Conservation (phyloP, 805 yeast genomes). For the Ogataea siamensis region DNA sequence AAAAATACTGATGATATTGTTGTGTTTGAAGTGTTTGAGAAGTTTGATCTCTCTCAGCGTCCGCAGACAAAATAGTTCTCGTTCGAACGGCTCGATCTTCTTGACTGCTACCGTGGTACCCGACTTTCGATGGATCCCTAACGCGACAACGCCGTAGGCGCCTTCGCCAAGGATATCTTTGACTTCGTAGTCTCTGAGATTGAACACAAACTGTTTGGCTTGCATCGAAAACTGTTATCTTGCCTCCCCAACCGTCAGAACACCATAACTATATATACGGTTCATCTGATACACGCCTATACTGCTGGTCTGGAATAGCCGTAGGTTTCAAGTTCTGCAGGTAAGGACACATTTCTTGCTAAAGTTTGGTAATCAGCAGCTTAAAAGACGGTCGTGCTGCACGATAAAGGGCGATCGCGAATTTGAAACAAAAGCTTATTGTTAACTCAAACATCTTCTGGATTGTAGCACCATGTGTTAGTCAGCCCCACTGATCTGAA, state of each 20-base stretch:
- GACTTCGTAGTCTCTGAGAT: slow-evolving; percentile 60
- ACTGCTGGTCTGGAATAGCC: not conserved
- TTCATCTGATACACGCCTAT: slow-evolving; percentile 11
- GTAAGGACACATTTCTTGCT: not conserved
- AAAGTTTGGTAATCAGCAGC: not conserved
- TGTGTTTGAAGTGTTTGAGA: slow-evolving; percentile 65
- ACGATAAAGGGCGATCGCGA: slow-evolving; percentile 3
- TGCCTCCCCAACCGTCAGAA: no score
- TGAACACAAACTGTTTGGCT: slow-evolving; percentile 52
- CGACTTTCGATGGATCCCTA: slow-evolving; percentile 62
- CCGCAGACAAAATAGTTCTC: slow-evolving; percentile 62
- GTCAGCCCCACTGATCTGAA: no score
- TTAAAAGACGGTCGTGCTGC: not conserved
- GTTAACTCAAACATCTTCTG: slow-evolving; percentile 1
- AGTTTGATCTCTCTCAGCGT: slow-evolving; percentile 70
- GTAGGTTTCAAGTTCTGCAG: slow-evolving; percentile 9
- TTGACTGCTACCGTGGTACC: slow-evolving; percentile 68
- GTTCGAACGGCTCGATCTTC: slow-evolving; percentile 69
- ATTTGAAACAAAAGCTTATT: slow-evolving; percentile 7
- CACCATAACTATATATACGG: slow-evolving; percentile 9
- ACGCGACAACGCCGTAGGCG: slow-evolving; percentile 77
- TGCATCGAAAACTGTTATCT: no score
- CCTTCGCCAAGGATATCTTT: slow-evolving; percentile 71
- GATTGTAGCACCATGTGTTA: not conserved
- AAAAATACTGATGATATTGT: slow-evolving; percentile 63